Conservation (phyloP, 1,284 basidiomycete species). For the Wallemia hederae region DNA sequence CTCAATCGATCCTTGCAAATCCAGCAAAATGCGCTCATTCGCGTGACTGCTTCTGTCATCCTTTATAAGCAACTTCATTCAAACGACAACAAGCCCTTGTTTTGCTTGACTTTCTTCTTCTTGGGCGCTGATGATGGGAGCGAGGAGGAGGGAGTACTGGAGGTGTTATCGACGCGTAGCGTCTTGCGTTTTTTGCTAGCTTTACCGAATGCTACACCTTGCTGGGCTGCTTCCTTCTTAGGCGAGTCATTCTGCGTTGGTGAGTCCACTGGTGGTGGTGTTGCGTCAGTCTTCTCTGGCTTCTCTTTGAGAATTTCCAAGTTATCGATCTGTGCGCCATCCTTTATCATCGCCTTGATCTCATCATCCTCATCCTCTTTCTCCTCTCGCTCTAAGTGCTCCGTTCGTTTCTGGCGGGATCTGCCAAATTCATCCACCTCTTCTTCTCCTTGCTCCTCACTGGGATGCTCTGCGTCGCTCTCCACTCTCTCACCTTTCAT, state of each 20-base stretch:
- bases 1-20: neutral
- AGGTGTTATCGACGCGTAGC: neutral
- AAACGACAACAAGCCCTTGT: neutral
- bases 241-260: neutral
- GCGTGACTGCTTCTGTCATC: neutral
- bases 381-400: constrained; percentile 27
- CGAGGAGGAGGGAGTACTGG: neutral
- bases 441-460: neutral
- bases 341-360: constrained; percentile 13
- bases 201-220: neutral
- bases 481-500: neutral
- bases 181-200: neutral
- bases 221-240: neutral
- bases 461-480: neutral
- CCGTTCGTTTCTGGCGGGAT: neutral
- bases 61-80: neutral
- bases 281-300: too few species aligned
- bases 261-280: neutral
- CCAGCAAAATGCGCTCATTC: neutral
- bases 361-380: constrained; percentile 33
- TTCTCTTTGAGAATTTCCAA: neutral
- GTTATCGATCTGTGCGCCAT: neutral
- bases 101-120: neutral
- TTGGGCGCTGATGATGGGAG: neutral
- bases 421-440: neutral